Percentiles rank a stretch among this genome's conserved stretches.
Evolutionary conservation across 1,284 basidiomycete species (phyloP).

Genomic region (Cutaneotrichosporon sp.): DNA sequence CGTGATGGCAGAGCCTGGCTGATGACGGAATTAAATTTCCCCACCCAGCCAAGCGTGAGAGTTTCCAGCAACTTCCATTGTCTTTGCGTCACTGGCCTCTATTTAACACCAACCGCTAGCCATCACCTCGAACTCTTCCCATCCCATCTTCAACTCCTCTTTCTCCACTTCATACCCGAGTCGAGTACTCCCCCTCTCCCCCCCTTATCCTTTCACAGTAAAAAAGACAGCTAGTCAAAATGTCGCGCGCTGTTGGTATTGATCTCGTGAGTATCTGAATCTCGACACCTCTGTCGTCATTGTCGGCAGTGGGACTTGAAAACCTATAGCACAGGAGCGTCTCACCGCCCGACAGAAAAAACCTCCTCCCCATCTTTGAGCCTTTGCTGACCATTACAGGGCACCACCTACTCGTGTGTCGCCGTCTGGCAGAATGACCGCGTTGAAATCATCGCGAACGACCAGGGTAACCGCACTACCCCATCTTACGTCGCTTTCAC

Average conservation of each 20-base stretch:
- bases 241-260: slow-evolving; percentile 5
- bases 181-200: background rate
- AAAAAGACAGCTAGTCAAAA: background rate
- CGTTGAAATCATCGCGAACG: slow-evolving; percentile 58
- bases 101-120: no score
- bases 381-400: slow-evolving; percentile 31
- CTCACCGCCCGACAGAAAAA: background rate
- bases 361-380: background rate
- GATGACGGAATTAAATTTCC: no score
- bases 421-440: slow-evolving; percentile 98
- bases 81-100: no score
- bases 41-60: no score
- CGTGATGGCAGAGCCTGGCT: no score
- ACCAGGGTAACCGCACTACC: slow-evolving; percentile 95
- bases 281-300: background rate
- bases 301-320: no score
- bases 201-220: background rate
- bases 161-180: no score
- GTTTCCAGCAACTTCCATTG: no score
- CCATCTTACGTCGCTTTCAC: slow-evolving; percentile 92
- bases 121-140: no score
- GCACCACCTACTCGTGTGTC: slow-evolving; percentile 71
- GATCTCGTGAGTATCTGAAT: slow-evolving; percentile 3
- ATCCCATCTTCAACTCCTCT: no score
- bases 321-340: no score